phyloP scores from a whole-genome alignment of 139 green algal genomes.

The Chlamydomonas eustigma region DNA sequence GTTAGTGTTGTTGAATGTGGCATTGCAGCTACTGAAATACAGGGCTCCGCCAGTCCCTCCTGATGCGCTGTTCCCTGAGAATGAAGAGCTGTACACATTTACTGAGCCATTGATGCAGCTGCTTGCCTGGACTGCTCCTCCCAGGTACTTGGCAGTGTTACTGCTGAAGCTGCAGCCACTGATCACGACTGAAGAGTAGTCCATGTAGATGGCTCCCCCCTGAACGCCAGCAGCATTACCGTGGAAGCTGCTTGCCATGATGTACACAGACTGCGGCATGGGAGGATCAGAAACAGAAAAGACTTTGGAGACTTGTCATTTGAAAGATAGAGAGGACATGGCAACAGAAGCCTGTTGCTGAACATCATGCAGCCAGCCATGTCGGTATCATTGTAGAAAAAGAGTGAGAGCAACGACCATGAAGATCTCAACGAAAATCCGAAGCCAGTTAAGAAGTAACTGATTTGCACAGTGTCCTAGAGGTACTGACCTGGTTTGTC shows the following conservation, averaged over 20 bases:
- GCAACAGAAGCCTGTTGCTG: too few species aligned
- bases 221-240: neutral
- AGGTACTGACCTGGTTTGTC: neutral
- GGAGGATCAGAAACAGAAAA: neutral
- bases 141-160: neutral
- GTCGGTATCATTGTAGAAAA: too few species aligned
- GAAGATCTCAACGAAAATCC: too few species aligned
- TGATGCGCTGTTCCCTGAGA: neutral
- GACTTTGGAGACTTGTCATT: too few species aligned
- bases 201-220: neutral
- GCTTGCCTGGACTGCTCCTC: neutral
- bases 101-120: neutral
- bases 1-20: neutral
- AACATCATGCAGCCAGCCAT: too few species aligned
- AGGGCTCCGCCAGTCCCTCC: neutral
- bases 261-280: neutral
- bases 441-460: too few species aligned
- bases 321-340: too few species aligned
- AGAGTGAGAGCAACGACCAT: too few species aligned
- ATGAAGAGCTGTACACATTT: neutral
- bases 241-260: neutral
- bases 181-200: neutral
- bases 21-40: neutral
- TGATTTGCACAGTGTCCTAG: too few species aligned
- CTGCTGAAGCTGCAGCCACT: neutral